phyloP scores from a whole-genome alignment of 108 stramenopile species.

The Discostella pseudostelligera region DNA sequence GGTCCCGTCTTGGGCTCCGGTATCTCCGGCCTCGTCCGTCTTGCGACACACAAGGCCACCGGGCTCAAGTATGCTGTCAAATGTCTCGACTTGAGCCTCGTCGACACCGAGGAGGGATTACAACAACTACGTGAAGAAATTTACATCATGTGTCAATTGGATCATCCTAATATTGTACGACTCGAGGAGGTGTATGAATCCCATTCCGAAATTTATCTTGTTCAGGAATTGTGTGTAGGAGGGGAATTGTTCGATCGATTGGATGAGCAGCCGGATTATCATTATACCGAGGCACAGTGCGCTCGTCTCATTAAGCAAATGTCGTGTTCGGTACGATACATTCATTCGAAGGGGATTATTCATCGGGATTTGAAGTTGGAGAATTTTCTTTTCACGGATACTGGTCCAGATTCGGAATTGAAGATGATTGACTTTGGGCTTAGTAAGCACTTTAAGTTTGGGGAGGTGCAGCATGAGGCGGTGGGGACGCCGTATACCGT shows the following conservation, averaged over 20 bases:
- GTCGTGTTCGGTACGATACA: constrained; percentile 83
- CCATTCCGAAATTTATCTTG: constrained; percentile 70
- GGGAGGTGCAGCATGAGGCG: constrained; percentile 65
- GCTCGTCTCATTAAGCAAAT: constrained; percentile 83
- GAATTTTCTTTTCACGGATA: constrained; percentile 54
- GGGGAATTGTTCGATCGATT: constrained; percentile 87
- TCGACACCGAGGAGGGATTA: constrained; percentile 59
- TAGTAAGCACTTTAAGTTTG: constrained; percentile 76
- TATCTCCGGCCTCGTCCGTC: constrained; percentile 77
- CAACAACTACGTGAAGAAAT: constrained; percentile 78
- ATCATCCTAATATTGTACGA: constrained; percentile 87
- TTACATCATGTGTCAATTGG: constrained; percentile 86
- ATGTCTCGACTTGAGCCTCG: constrained; percentile 68
- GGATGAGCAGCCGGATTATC: constrained; percentile 78
- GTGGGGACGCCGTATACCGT: constrained; percentile 90
- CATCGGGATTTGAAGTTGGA: constrained; percentile 94
- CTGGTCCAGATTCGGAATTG: constrained; percentile 53
- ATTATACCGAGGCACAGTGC: constrained; percentile 81
- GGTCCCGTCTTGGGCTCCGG: constrained; percentile 76
- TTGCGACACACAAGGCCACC: constrained; percentile 71
- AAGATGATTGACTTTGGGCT: constrained; percentile 92
- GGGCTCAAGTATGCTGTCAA: constrained; percentile 81
- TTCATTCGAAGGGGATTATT: constrained; percentile 90
- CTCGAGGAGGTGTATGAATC: constrained; percentile 83
- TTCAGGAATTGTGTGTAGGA: constrained; percentile 72